Conservation (phyloP, 2,329 filamentous ascomycete species). For the Xylariaceae sp. region DNA sequence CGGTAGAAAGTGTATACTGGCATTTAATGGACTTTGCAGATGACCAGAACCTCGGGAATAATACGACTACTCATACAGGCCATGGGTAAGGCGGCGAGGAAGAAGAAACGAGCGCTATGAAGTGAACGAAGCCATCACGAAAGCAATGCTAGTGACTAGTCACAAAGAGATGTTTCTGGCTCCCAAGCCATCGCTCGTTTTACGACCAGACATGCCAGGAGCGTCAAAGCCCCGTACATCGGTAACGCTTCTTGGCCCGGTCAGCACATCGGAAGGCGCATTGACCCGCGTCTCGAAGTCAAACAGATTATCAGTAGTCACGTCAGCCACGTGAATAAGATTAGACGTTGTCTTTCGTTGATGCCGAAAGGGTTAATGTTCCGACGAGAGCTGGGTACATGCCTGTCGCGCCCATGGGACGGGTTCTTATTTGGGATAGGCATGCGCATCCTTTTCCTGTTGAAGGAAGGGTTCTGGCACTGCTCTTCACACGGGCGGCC, state of each 20-base stretch:
- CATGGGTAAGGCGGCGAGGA: not conserved
- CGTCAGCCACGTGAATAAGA: constrained; percentile 26
- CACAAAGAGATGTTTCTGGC: not conserved
- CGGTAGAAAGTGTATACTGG: too few relatives aligned
- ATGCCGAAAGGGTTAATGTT: constrained; percentile 10
- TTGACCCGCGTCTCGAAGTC: not conserved
- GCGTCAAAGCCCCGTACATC: not conserved
- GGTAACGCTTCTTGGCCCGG: not conserved
- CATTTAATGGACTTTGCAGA: not conserved
- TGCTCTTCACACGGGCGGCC: constrained; percentile 2
- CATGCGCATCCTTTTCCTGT: constrained; percentile 10
- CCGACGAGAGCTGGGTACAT: constrained; percentile 6
- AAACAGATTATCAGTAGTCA: constrained; percentile 2
- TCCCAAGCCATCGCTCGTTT: not conserved
- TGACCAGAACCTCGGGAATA: not conserved
- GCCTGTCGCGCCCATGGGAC: constrained; percentile 14
- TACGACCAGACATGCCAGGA: not conserved
- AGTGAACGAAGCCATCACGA: not conserved
- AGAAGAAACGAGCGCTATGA: not conserved
- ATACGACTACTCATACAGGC: not conserved
- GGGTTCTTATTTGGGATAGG: constrained; percentile 16
- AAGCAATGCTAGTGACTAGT: not conserved
- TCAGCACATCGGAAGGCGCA: not conserved
- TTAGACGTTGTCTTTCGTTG: constrained; percentile 17
- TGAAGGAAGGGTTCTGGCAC: constrained; percentile 10